phyloP scores from a whole-genome alignment of 345 rosid genomes.

The Acer campestre region DNA sequence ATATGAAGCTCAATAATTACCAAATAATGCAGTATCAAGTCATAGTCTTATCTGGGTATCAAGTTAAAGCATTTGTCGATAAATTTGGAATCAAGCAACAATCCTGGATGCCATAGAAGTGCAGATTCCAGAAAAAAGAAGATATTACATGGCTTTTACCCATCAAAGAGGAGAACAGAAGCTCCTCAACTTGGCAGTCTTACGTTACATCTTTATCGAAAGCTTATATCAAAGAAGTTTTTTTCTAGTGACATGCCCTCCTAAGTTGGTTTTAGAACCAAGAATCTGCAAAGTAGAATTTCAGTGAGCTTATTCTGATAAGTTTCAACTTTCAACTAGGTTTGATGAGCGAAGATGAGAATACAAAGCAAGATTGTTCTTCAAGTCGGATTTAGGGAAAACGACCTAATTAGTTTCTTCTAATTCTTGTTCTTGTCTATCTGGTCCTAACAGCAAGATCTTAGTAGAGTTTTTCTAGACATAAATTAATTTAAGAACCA shows the following conservation, averaged over 20 bases:
- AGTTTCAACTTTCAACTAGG: background rate
- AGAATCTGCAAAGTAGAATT: background rate
- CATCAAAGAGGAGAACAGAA: background rate
- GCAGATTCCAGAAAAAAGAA: slow-evolving; percentile 23
- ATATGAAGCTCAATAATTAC: background rate
- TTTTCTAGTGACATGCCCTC: background rate
- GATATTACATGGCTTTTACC: slow-evolving; percentile 14
- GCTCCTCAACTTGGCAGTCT: slow-evolving; percentile 15
- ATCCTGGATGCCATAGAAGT: slow-evolving; percentile 12
- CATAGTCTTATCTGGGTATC: slow-evolving; percentile 27
- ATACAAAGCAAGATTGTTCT: slow-evolving; percentile 5
- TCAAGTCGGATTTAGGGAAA: background rate
- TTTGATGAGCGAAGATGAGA: background rate
- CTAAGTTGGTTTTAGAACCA: background rate
- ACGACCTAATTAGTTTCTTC: background rate
- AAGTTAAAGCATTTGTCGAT: slow-evolving; percentile 23
- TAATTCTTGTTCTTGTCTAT: background rate
- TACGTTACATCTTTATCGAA: background rate
- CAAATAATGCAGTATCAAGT: background rate
- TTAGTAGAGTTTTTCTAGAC: background rate
- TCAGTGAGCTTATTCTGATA: background rate
- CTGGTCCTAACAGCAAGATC: background rate
- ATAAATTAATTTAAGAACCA: background rate
- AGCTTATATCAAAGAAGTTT: background rate
- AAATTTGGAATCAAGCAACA: slow-evolving; percentile 21